Base-by-base conservation (phyloP, 139 green algal species). In the Chlamydomonas sp. region DNA sequence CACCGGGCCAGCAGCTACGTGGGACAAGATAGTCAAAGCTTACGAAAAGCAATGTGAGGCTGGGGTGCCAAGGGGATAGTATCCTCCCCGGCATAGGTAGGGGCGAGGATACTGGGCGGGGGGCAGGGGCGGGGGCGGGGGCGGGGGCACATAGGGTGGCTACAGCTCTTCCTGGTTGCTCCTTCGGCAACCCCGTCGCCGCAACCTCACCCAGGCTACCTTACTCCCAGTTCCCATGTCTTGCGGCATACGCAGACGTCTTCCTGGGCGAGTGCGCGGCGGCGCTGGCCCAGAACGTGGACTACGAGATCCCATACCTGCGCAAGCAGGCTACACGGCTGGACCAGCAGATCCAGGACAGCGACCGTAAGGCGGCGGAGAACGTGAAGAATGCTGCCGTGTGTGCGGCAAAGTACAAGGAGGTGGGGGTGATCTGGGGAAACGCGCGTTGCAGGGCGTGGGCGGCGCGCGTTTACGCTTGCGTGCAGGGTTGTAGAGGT, bases 261-360 rank as follows among this genome's bases (percentile, higher is more conserved):
- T 93, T 93, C 67, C 83, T 97, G 72, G 96, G 93, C 0, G 96
- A 98, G 75, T 93, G 91, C 12, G 93, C 91, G 0, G 89, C 92
- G 63, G 90, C 89, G 1, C 83, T 98, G 79, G 63, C 91, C 0
- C 91, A 95, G 67, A 96, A 96, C 85, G 94, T 93, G 8, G 95
- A 98, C 85, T 97, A 94, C 82, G 96, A 98, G 74, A 91, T 97
- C 1, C 96, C 96, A 0, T 97, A 92, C 63, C 75, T 96, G 57
- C 94, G 94, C 63, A 95, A 96, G 80, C 89, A 94, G 72, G 80
- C 87, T 5, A 75, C 80, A 31, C 79, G 69, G 73, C 87, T 90
- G 60, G 74, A 66, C 64, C 88, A 93, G 80, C 91, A 94, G 87
- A 91, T 97, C 12, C n/a, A 73, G 3, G 96, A 98, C 71, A 71